Conservation (phyloP, 176 grass and related monocot species). For the Thinopyrum elongatum region DNA sequence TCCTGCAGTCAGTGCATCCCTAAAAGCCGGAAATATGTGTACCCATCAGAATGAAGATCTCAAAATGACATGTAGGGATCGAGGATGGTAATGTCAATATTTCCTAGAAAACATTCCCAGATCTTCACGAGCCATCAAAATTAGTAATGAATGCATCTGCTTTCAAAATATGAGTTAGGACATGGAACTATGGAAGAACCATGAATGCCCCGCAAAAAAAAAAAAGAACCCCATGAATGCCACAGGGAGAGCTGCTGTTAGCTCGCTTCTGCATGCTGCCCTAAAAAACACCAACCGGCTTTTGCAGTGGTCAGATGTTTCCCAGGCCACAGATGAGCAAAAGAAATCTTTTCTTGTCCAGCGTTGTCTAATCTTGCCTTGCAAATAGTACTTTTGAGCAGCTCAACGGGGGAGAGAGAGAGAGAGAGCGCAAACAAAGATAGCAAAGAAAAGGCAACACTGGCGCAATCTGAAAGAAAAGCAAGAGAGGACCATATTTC, state of each 20-base stretch:
- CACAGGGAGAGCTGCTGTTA: constrained; percentile 25
- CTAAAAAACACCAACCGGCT: constrained; percentile 30
- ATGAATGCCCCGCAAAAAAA: constrained; percentile 23
- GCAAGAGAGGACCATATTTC: constrained; percentile 34
- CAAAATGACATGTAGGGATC: neutral
- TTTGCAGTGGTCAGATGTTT: constrained; percentile 36
- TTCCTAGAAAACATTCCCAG: neutral
- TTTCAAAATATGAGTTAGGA: constrained; percentile 15
- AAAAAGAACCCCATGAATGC: constrained; percentile 19
- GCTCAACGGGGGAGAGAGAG: constrained; percentile 8
- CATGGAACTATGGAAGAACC: constrained; percentile 10
- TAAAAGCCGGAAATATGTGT: constrained; percentile 42
- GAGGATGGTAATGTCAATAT: constrained; percentile 1
- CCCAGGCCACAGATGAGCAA: constrained; percentile 29
- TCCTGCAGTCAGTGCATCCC: constrained; percentile 78
- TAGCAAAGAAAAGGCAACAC: neutral
- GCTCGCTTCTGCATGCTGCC: constrained; percentile 23
- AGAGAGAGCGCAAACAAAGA: neutral
- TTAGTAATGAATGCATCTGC: neutral
- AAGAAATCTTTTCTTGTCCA: constrained; percentile 56
- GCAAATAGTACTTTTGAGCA: constrained; percentile 56
- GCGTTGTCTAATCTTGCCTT: constrained; percentile 57
- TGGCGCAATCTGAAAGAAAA: constrained; percentile 26
- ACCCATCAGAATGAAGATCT: constrained; percentile 22
- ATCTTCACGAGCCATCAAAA: constrained; percentile 22